Percentiles rank a stretch among this genome's conserved stretches.
These are phyloP conservation scores for Sarocladiaceae sp. DNA, from an alignment of 2,329 filamentous ascomycete species.

Conservation along the genomic window DNA sequence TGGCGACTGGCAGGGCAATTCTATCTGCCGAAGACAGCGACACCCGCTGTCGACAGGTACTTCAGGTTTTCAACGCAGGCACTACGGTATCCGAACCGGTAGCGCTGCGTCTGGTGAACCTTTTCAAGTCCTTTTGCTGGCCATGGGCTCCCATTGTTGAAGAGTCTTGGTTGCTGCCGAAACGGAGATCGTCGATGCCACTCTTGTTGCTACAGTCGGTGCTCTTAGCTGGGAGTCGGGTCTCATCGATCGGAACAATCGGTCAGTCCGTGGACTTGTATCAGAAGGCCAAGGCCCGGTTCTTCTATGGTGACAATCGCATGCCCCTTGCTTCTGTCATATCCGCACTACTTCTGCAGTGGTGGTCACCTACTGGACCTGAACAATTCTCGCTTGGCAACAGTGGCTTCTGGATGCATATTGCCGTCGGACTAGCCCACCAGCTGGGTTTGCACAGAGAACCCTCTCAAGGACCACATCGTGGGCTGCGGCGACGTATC, in stretches of 20 bases:
- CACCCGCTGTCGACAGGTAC: background rate
- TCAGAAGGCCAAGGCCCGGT: background rate
- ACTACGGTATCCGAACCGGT: background rate
- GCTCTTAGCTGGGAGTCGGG: background rate
- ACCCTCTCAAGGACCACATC: background rate
- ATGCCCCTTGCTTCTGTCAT: background rate
- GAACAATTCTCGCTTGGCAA: background rate
- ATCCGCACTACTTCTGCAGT: background rate
- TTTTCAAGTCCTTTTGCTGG: background rate
- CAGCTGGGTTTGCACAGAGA: background rate
- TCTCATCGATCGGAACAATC: background rate
- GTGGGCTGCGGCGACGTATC: background rate
- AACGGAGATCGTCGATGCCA: background rate
- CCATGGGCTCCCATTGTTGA: background rate
- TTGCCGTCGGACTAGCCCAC: background rate
- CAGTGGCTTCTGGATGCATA: background rate
- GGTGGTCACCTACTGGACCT: background rate
- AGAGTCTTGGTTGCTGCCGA: background rate
- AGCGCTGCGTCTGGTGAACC: background rate
- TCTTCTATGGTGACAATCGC: background rate
- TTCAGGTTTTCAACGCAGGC: background rate
- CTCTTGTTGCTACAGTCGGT: background rate
- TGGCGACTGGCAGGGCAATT: background rate
- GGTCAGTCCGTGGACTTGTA: background rate
- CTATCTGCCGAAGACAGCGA: background rate